Evolutionary conservation across 768 basidiomycete genomes (phyloP).

Genomic region (Trichaptum fuscoviolaceum): DNA sequence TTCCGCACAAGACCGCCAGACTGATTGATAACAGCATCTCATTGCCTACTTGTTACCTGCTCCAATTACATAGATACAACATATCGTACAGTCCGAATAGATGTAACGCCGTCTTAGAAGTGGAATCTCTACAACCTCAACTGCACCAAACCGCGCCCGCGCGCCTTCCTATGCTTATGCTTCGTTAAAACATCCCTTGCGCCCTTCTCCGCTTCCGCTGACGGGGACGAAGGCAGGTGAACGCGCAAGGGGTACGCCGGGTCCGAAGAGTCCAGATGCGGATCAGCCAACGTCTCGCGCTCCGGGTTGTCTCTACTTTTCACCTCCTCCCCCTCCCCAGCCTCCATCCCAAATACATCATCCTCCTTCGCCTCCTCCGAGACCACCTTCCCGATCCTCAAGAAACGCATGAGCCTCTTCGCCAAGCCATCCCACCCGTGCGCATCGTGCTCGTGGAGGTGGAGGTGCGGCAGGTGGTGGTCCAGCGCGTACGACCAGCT

Average conservation of each 20-base stretch:
- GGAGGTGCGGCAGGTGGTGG: constrained; percentile 24
- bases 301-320: constrained; percentile 8
- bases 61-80: no score
- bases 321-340: not conserved
- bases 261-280: not conserved
- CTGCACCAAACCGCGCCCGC: no score
- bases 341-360: not conserved
- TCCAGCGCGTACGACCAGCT: constrained; percentile 30
- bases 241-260: not conserved
- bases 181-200: not conserved
- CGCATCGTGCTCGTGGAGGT: constrained; percentile 50
- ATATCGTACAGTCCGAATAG: no score
- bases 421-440: constrained; percentile 8
- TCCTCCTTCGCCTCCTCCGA: not conserved
- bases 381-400: not conserved
- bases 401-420: not conserved
- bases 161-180: not conserved
- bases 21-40: no score
- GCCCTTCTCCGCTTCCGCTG: not conserved
- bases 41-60: no score
- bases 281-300: no score
- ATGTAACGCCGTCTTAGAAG: no score
- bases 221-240: not conserved
- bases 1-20: no score
- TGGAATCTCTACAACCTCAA: no score